Evolutionary conservation across 2,329 filamentous ascomycete species (phyloP).

Genomic region (Onygenales sp.): DNA sequence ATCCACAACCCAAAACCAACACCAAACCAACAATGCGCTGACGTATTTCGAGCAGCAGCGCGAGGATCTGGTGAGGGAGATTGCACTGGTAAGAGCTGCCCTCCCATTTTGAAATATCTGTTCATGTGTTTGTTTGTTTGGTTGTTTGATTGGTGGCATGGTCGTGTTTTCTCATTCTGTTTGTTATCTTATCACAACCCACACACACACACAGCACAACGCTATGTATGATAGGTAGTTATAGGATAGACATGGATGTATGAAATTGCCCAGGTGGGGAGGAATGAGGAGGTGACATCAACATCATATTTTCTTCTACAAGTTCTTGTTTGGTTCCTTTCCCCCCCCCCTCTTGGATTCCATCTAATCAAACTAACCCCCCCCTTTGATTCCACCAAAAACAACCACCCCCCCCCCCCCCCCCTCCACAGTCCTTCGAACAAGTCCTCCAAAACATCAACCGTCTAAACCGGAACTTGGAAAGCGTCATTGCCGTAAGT

Average conservation of each 20-base stretch:
- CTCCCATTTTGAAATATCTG: constrained; percentile 10
- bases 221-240: too few species aligned
- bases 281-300: too few species aligned
- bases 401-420: too few species aligned
- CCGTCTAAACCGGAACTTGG: constrained; percentile 81
- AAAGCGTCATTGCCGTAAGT: constrained; percentile 77
- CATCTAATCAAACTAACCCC: neutral
- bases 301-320: too few species aligned
- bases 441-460: constrained; percentile 94
- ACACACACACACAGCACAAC: too few species aligned
- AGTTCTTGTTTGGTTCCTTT: neutral
- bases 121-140: too few species aligned
- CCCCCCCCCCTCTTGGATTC: neutral
- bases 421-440: constrained; percentile 54
- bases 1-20: neutral
- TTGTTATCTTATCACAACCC: neutral
- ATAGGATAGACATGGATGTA: too few species aligned
- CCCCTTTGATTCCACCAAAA: too few species aligned
- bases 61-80: constrained; percentile 32
- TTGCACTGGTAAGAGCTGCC: constrained; percentile 28
- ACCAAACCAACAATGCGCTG: neutral
- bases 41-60: constrained; percentile 33
- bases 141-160: constrained; percentile 9
- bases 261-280: too few species aligned
- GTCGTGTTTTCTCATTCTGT: neutral